Percentiles rank a stretch among this genome's conserved stretches.
Evolutionary conservation across 306 rosid genomes (phyloP).

Genomic region (Prosopis cineraria): DNA sequence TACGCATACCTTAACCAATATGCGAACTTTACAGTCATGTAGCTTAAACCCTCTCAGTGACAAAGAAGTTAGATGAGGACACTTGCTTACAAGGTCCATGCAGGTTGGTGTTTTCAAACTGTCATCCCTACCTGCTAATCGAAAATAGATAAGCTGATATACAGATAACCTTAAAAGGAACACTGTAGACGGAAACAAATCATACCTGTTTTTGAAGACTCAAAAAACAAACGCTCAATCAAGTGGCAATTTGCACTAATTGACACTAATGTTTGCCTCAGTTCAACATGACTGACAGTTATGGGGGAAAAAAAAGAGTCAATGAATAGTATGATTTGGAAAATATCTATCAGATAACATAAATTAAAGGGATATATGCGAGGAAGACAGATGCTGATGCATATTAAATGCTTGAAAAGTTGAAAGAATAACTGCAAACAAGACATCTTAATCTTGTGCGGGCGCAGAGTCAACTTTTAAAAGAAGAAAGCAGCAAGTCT

Average conservation of each 20-base stretch:
- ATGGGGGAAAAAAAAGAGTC: background rate
- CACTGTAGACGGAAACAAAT: constrained; percentile 21
- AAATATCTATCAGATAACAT: background rate
- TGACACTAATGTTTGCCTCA: constrained; percentile 81
- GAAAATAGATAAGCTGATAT: constrained; percentile 39
- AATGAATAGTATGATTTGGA: constrained; percentile 1
- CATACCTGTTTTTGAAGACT: constrained; percentile 84
- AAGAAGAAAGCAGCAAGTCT: background rate
- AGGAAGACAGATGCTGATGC: constrained; percentile 1
- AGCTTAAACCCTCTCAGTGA: constrained; percentile 86
- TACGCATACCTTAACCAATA: constrained; percentile 68
- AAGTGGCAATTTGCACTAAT: constrained; percentile 70
- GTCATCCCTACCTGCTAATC: constrained; percentile 82
- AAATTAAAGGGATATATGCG: background rate
- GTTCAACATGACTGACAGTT: constrained; percentile 70
- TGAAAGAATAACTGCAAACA: background rate
- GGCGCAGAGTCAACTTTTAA: background rate
- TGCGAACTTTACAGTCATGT: constrained; percentile 77
- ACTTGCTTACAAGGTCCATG: constrained; percentile 60
- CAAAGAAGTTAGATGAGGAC: constrained; percentile 71
- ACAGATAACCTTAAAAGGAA: constrained; percentile 9
- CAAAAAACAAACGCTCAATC: constrained; percentile 84
- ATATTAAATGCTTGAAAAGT: background rate
- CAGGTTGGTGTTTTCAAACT: constrained; percentile 86
- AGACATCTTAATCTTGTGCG: background rate